Evolutionary conservation across 306 rosid genomes (phyloP).

Genomic region (Bauhinia variegata): DNA sequence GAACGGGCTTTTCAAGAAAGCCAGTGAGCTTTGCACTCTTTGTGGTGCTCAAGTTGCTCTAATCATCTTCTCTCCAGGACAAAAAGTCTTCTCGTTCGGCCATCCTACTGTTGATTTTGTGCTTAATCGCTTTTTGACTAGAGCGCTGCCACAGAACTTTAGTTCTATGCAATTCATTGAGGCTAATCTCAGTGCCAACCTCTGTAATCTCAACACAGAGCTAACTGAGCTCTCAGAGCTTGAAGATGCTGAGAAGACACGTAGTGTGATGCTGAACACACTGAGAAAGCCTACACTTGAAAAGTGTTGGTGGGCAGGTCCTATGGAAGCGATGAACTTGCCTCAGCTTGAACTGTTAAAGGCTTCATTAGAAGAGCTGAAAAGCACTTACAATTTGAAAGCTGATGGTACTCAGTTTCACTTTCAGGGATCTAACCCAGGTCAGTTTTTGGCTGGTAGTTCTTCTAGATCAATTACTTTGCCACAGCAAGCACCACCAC

Average conservation of each 20-base stretch:
- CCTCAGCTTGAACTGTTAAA: neutral
- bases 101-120: slow-evolving; percentile 36
- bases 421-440: neutral
- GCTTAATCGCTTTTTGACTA: slow-evolving; percentile 20
- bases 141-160: neutral
- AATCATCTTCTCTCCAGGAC: slow-evolving; percentile 37
- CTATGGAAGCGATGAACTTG: neutral
- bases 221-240: neutral
- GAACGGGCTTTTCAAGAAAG: slow-evolving; percentile 49
- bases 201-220: slow-evolving; percentile 29
- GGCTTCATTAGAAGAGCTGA: neutral
- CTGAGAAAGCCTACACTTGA: neutral
- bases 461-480: neutral
- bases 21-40: slow-evolving; percentile 47
- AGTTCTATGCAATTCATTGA: slow-evolving; percentile 30
- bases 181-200: slow-evolving; percentile 34
- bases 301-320: slow-evolving; percentile 26
- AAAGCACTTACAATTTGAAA: neutral
- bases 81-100: slow-evolving; percentile 48
- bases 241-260: slow-evolving; percentile 12
- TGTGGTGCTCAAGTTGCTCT: slow-evolving; percentile 40
- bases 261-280: neutral
- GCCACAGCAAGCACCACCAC: neutral
- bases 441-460: neutral
- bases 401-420: neutral